phyloP scores from a whole-genome alignment of 2,329 filamentous ascomycete species.

The Microcyclospora pomicola region DNA sequence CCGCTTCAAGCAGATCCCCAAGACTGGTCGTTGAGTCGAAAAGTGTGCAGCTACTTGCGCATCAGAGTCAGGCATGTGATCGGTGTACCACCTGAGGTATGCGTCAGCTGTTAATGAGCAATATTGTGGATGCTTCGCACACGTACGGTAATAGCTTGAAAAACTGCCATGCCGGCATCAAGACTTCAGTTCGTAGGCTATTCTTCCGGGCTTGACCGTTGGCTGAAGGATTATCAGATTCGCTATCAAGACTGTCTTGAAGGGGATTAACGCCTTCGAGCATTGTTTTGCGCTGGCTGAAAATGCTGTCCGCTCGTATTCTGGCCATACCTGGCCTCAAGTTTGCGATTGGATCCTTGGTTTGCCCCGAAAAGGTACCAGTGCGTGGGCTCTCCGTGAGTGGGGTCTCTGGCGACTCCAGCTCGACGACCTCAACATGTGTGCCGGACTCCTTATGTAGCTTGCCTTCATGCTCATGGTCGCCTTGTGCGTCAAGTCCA shows the following conservation, averaged over 20 bases:
- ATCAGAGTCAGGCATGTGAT: conserved; percentile 50
- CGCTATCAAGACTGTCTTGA: conserved; percentile 29
- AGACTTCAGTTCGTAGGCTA: conserved; percentile 56
- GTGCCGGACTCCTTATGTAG: conserved; percentile 18
- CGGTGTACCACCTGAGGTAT: conserved; percentile 54
- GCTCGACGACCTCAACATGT: conserved; percentile 33
- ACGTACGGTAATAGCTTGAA: conserved; percentile 66
- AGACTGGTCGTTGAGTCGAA: conserved; percentile 63
- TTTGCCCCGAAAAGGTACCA: conserved; percentile 6
- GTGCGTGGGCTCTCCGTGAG: conserved; percentile 11
- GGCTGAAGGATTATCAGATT: neutral
- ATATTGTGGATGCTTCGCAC: no score
- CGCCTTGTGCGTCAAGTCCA: conserved; percentile 19
- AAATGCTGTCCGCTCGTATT: conserved; percentile 36
- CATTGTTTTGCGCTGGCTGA: conserved; percentile 30
- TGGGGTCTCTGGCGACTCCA: conserved; percentile 18
- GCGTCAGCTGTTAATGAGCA: no score
- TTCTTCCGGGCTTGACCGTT: conserved; percentile 24
- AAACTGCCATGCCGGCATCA: conserved; percentile 96
- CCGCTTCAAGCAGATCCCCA: conserved; percentile 85
- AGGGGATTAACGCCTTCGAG: conserved; percentile 19
- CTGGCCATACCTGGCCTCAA: conserved; percentile 24
- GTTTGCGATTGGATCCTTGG: conserved; percentile 18
- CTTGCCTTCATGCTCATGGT: conserved; percentile 16
- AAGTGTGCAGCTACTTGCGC: conserved; percentile 82